Evolutionary conservation across 169 alveolate genomes (phyloP), one percentile per base, ranked within the genome.

Genomic region (Plasmodium fragile): DNA sequence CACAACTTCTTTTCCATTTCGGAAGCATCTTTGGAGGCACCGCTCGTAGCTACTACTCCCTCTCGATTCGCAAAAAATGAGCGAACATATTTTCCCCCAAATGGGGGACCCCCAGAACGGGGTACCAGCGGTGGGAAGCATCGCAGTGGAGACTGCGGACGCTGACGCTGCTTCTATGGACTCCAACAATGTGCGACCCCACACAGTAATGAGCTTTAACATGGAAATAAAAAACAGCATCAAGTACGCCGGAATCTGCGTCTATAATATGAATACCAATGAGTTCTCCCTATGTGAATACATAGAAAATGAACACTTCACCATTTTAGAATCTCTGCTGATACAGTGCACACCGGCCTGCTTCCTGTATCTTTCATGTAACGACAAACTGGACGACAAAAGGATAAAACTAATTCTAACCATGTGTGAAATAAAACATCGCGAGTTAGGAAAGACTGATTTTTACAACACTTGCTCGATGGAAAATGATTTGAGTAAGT

Each of bases 401-500:
- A 79, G 94, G 41, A 81, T 91, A n/a, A 45, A 91, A 32, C 22
- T 91, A 45, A 91, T 91, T 43, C 45, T 71, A 70, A 81, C 73
- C 81, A 52, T 91, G 30, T 91, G 94, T 52, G 94, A 91, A 41
- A 43, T 81, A n/a, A 91, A 91, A 45, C 8, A 2, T n/a, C 16
- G 59, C 2, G 94, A 91, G 45, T 52, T 91, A 70, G 18, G 83
- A 43, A 91, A 70, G 39, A 30, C 25, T 32, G 49, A 65, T 80
- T 91, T 80, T 36, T 72, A 65, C 36, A 65, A 91, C 53, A 34
- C 91, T 0, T 4, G 41, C 4, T 89, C 94, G 83, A 94, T 95
- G 71, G 95, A 94, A 82, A 95, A 80, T 69, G 94, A 89, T 13
- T 39, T 96, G 41, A 96, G 87, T 81, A 94, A 79, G 75, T 92